Evolutionary conservation across 805 yeast genomes (phyloP), one percentile per base, ranked within the genome.

Genomic region (Candida silvatica): DNA sequence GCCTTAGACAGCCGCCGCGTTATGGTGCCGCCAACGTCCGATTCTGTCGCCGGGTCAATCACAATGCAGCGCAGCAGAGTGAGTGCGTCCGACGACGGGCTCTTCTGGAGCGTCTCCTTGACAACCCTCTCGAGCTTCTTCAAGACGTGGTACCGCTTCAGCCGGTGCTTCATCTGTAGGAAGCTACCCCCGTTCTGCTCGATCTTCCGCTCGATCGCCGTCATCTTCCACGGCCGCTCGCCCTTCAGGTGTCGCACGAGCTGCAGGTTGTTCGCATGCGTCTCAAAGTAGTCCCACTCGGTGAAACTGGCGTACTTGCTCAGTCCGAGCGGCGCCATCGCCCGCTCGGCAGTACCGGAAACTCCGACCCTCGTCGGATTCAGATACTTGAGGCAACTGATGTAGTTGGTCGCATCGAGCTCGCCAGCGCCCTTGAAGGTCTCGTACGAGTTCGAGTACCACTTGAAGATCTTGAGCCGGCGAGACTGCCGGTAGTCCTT

Each of bases 21-120:
- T 15, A 2, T 17, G 12, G 9, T 15, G 27, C 52, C 53, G n/a
- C 61, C 61, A 1, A 67, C 30, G 2, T 44, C 49, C 2, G 51
- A 41, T 4, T 41, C 28, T 12, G 45, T 49, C 7, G 56, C 49
- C 6, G 56, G 50, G 9, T 63, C 62, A 3, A 66, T 57, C n/a
- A 75, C 45, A 3, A 65, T 48, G 46, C 80, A 73, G 37, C 66
- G 56, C 42, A 61, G 56, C 17, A 63, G 47, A 11, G 14, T 16
- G n/a, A 22, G 18, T 7, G 20, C 9, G 15, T 16, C 9, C 24
- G 7, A 8, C 7, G 24, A 22, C 7, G n/a, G n/a, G n/a, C n/a
- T n/a, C n/a, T n/a, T n/a, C n/a, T n/a, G n/a, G n/a, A n/a, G n/a
- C n/a, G n/a, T n/a, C 11, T n/a, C 17, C n/a, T 22, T 12, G 7